Base-by-base conservation (phyloP, 208 protist species). In the Tritrichomonas foetus region DNA sequence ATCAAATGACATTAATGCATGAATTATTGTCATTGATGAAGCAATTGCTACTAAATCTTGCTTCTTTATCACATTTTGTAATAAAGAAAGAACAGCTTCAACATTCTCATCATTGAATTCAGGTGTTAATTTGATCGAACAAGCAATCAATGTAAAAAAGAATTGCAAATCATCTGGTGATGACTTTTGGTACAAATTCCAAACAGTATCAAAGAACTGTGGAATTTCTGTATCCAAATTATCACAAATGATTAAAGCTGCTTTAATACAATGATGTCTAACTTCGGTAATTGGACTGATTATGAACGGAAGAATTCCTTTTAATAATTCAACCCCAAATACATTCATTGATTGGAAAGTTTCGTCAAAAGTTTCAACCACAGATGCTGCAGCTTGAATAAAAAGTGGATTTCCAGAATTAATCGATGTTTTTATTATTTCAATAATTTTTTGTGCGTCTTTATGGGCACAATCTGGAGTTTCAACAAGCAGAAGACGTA, bases 121-220 rank as follows among this genome's bases (percentile, higher is more conserved):
- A 47, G 41, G 16, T 33, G 78, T 33, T 39, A 57, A 8, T 27
- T 89, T 49, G 27, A 89, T 89, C 2, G 78, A 47, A 57, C 57
- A 57, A 39, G 78, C 78, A 39, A 89, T 49, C 30, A 89, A 61
- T 41, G 78, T 55, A n/a, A 89, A 89, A 57, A 47, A 89, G 25
- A n/a, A n/a, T 39, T 41, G 53, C 0, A 89, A 57, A 16, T 89
- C 78, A 57, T 89, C 78, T 41, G 44, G 14, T 57, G 41, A 33
- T 33, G 41, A 8, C 8, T 57, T 9, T 39, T 33, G 11, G 16
- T 89, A 89, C 11, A 61, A 57, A n/a, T 89, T n/a, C 22, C 44
- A 44, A 39, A 47, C 78, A 0, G 2, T 49, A 39, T 89, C 11
- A n/a, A 89, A 89, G 13, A 89, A 57, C 0, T 50, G 11, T 39